phyloP scores from a whole-genome alignment of 176 grass and related monocot species.

The Neostapfia colusana region DNA sequence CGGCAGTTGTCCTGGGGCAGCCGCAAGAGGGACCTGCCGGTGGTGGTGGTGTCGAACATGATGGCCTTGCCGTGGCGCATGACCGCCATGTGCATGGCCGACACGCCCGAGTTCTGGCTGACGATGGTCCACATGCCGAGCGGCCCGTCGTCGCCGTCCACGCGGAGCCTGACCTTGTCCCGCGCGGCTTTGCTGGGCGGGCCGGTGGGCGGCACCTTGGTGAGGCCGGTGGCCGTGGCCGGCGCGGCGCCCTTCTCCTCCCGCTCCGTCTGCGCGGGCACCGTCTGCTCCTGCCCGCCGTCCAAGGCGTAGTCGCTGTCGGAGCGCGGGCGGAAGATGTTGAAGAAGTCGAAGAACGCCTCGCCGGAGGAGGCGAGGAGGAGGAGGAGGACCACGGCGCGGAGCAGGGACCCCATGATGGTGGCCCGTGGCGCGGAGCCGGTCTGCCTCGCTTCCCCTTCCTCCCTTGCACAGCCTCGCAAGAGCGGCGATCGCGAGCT shows the following conservation, averaged over 20 bases:
- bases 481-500: background rate
- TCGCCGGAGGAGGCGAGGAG: slow-evolving; percentile 32
- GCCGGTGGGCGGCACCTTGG: slow-evolving; percentile 18
- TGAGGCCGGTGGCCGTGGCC: slow-evolving; percentile 44
- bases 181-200: slow-evolving; percentile 31
- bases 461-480: background rate
- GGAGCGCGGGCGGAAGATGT: slow-evolving; percentile 26
- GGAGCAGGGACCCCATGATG: slow-evolving; percentile 39
- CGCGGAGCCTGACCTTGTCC: slow-evolving; percentile 10
- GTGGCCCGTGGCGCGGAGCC: background rate
- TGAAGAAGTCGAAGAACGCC: slow-evolving; percentile 49
- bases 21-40: slow-evolving; percentile 37
- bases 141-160: background rate
- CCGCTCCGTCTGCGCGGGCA: slow-evolving; percentile 25
- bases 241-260: slow-evolving; percentile 40
- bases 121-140: slow-evolving; percentile 48
- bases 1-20: slow-evolving; percentile 57
- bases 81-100: slow-evolving; percentile 65
- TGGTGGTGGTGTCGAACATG: slow-evolving; percentile 65
- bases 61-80: slow-evolving; percentile 54
- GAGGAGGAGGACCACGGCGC: slow-evolving; percentile 30
- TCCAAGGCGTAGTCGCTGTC: slow-evolving; percentile 38
- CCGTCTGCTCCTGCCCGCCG: background rate
- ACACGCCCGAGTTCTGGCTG: slow-evolving; percentile 60
- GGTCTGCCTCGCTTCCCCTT: slow-evolving; percentile 21